Percentiles rank a stretch among this genome's conserved stretches.
phyloP scores from a whole-genome alignment of 257 asterid species.

The Solanum lycopersicoides region DNA sequence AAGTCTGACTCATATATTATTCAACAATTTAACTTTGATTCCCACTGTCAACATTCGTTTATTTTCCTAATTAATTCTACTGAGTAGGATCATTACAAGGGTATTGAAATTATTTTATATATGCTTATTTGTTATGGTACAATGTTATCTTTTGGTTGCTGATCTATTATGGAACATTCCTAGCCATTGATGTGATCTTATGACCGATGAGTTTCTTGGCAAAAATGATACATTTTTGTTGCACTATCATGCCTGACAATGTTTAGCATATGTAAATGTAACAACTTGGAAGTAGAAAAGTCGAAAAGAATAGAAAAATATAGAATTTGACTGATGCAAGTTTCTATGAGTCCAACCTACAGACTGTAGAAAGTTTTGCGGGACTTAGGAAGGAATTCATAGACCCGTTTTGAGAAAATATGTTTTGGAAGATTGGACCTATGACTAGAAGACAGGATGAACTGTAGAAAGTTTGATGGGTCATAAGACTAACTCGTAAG shows the following conservation, averaged over 20 bases:
- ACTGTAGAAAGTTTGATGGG: too few relatives aligned
- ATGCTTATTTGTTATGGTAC: not conserved
- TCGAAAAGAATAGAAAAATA: too few relatives aligned
- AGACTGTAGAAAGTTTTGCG: too few relatives aligned
- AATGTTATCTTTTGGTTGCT: not conserved
- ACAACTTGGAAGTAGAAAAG: too few relatives aligned
- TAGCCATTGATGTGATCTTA: not conserved
- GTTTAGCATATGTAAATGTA: not conserved
- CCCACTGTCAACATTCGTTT: not conserved
- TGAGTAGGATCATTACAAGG: not conserved
- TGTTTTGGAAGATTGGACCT: too few relatives aligned
- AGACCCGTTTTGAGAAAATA: too few relatives aligned
- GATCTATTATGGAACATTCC: not conserved
- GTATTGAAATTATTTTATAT: too few relatives aligned
- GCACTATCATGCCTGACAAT: not conserved
- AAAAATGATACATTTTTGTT: not conserved
- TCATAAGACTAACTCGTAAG: too few relatives aligned
- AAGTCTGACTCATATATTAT: not conserved
- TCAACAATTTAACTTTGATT: not conserved
- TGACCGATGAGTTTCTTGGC: not conserved
- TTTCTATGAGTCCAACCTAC: too few relatives aligned
- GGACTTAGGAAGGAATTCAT: too few relatives aligned
- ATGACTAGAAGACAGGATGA: too few relatives aligned
- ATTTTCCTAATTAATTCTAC: not conserved
- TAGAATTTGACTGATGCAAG: too few relatives aligned